phyloP scores from a whole-genome alignment of 2,329 filamentous ascomycete genomes.

The Cercospora citrullina region DNA sequence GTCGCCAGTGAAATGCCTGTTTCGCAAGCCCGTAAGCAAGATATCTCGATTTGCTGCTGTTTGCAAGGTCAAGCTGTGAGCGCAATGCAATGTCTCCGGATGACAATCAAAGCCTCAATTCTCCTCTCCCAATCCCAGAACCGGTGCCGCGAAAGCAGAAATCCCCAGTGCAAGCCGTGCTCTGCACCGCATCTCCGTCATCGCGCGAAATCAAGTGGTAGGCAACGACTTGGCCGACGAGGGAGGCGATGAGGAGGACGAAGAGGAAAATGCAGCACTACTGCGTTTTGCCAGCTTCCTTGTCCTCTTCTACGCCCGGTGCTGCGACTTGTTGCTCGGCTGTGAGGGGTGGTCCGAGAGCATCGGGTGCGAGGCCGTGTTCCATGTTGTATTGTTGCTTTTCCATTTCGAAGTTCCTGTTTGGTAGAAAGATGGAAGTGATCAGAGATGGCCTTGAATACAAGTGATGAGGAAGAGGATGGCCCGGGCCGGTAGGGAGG shows the following conservation, averaged over 20 bases:
- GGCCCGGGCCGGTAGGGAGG: neutral
- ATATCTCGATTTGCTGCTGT: neutral
- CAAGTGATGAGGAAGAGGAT: neutral
- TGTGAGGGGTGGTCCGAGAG: constrained; percentile 8
- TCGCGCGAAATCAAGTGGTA: neutral
- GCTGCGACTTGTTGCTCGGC: constrained; percentile 19
- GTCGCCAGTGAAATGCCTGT: constrained; percentile 58
- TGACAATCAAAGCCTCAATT: neutral
- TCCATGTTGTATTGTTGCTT: constrained; percentile 13
- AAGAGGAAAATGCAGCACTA: neutral
- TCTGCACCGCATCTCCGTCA: neutral
- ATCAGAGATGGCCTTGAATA: neutral
- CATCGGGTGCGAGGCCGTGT: neutral
- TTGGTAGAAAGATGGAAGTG: constrained; percentile 8
- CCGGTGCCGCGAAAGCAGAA: neutral
- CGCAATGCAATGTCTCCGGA: neutral
- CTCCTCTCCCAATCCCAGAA: neutral
- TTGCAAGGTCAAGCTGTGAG: too few species aligned
- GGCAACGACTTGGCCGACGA: neutral
- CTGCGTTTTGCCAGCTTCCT: constrained; percentile 9
- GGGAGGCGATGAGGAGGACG: neutral
- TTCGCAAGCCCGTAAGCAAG: constrained; percentile 19
- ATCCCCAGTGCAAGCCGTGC: neutral
- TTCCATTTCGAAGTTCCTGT: constrained; percentile 40
- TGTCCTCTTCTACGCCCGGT: neutral